Conservation (phyloP, 768 basidiomycete species). For the Russula virescens region DNA sequence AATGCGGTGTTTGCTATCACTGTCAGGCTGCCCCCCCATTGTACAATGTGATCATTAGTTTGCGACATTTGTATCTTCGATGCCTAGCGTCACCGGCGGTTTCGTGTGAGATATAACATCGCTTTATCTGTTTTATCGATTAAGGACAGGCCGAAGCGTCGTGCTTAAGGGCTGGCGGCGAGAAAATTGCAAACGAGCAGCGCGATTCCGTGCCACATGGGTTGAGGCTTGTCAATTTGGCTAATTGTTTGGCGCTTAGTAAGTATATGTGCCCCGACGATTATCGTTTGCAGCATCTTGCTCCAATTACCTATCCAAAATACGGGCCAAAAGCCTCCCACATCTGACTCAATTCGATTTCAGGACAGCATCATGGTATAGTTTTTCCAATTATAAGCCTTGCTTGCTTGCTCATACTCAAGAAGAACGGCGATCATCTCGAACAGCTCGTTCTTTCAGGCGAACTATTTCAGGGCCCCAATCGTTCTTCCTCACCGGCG, state of each 20-base stretch:
- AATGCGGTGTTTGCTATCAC: background rate
- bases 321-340: background rate
- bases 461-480: conserved; percentile 53
- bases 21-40: background rate
- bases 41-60: background rate
- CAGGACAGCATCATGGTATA: conserved; percentile 11
- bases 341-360: background rate
- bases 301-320: background rate
- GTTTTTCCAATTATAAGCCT: background rate
- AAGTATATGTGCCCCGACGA: background rate
- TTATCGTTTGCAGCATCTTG: too few species aligned
- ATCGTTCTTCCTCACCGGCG: conserved; percentile 60
- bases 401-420: conserved; percentile 1
- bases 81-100: background rate
- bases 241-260: background rate
- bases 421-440: conserved; percentile 31
- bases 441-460: conserved; percentile 76
- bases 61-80: background rate
- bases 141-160: too few species aligned
- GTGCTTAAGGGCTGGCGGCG: too few species aligned
- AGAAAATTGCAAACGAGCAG: too few species aligned
- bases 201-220: too few species aligned
- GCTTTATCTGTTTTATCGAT: too few species aligned
- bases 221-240: too few species aligned
- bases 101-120: background rate